Percentiles rank a stretch among this genome's conserved stretches.
These are phyloP conservation scores for Aureobasidium sp. DNA, from an alignment of 2,329 filamentous ascomycete genomes.

Conservation along the genomic window DNA sequence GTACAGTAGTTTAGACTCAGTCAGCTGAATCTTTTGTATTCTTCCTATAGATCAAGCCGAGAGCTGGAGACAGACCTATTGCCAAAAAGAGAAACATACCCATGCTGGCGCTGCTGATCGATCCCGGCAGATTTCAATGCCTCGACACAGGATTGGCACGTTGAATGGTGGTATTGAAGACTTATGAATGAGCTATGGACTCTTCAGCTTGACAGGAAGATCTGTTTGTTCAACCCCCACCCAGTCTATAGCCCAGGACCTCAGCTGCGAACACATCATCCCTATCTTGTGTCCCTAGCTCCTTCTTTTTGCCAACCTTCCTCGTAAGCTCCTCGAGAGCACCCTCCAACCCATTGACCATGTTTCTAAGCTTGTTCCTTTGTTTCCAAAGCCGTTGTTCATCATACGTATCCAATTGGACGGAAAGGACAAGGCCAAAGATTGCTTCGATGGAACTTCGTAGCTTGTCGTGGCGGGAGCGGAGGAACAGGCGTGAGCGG, in stretches of 20 bases:
- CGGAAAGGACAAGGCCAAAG: slow-evolving; percentile 19
- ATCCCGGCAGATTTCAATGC: too few relatives aligned
- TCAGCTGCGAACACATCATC: slow-evolving; percentile 1
- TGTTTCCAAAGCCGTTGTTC: neutral
- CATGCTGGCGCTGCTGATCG: too few relatives aligned
- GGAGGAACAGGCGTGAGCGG: slow-evolving; percentile 24
- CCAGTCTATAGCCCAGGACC: neutral
- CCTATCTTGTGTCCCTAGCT: neutral
- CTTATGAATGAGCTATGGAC: too few relatives aligned
- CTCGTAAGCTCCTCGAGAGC: neutral
- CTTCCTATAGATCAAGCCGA: too few relatives aligned
- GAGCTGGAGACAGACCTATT: too few relatives aligned
- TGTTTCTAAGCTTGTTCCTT: neutral
- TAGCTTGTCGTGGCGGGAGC: slow-evolving; percentile 22
- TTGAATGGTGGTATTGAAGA: too few relatives aligned
- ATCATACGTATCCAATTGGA: rapidly evolving
- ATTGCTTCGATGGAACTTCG: slow-evolving; percentile 20
- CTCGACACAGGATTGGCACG: too few relatives aligned
- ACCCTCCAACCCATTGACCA: neutral
- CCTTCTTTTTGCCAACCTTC: slow-evolving; percentile 1
- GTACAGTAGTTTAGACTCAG: too few relatives aligned
- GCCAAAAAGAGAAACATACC: too few relatives aligned
- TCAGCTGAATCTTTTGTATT: too few relatives aligned
- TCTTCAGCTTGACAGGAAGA: too few relatives aligned
- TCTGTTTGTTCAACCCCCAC: neutral